Evolutionary conservation across 805 yeast genomes (phyloP).

Genomic region (Priceomyces medius): DNA sequence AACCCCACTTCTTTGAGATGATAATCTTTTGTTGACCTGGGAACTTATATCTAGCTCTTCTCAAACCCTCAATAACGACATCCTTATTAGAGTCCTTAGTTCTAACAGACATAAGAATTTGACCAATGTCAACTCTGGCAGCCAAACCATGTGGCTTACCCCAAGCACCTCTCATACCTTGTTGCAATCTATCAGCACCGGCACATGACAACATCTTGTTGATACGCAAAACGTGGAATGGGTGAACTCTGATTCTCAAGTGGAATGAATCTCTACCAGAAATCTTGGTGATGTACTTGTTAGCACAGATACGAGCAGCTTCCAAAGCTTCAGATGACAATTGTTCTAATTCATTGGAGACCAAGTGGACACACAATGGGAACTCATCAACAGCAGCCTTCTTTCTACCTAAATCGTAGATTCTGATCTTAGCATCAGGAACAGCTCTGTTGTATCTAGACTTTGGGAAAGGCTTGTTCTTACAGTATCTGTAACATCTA

Average conservation of each 20-base stretch:
- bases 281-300: slow-evolving; percentile 97
- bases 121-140: slow-evolving; percentile 99
- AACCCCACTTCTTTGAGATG: slow-evolving; percentile 99
- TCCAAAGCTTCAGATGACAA: slow-evolving; percentile 99
- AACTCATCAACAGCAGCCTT: slow-evolving; percentile 99
- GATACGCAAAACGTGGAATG: slow-evolving; percentile 99
- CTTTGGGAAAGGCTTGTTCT: slow-evolving; percentile 99
- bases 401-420: slow-evolving; percentile 99
- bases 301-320: slow-evolving; percentile 99
- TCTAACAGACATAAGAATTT: slow-evolving; percentile 96
- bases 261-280: slow-evolving; percentile 99
- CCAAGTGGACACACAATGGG: slow-evolving; percentile 99
- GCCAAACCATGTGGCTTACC: slow-evolving; percentile 99
- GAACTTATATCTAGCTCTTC: slow-evolving; percentile 99
- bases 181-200: slow-evolving; percentile 99
- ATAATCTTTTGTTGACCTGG: slow-evolving; percentile 99
- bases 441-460: slow-evolving; percentile 99
- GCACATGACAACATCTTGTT: slow-evolving; percentile 99
- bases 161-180: slow-evolving; percentile 99
- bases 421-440: slow-evolving; percentile 99
- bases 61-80: slow-evolving; percentile 96
- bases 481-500: slow-evolving; percentile 99
- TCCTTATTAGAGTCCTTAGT: slow-evolving; percentile 98
- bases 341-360: slow-evolving; percentile 99
- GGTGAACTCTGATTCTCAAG: slow-evolving; percentile 99